Evolutionary conservation across 495 filamentous ascomycete species (phyloP).

Genomic region (Aspergillus haitiensis): DNA sequence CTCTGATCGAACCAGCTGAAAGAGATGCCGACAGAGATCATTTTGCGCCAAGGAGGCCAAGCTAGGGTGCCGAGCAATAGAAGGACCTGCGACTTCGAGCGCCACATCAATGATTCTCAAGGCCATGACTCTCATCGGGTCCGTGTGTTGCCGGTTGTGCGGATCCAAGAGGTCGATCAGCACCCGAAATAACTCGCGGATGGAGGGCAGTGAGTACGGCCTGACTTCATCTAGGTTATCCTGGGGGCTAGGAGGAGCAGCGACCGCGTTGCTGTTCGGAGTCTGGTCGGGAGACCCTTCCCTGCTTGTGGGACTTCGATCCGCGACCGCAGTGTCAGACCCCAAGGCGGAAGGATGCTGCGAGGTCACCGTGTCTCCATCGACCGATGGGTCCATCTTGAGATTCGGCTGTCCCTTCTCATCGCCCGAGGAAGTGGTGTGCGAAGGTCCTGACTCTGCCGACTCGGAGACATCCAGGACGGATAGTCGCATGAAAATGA

Average conservation of each 20-base stretch:
- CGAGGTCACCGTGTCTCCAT: constrained; percentile 61
- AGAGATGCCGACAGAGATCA: constrained; percentile 89
- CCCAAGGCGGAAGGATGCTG: constrained; percentile 49
- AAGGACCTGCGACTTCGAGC: constrained; percentile 92
- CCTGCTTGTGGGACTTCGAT: constrained; percentile 37
- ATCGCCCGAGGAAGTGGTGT: constrained; percentile 46
- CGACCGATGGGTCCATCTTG: constrained; percentile 87
- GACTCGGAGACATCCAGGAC: constrained; percentile 72
- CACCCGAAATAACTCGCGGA: constrained; percentile 89
- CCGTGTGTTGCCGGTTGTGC: constrained; percentile 85
- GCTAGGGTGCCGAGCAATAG: constrained; percentile 90
- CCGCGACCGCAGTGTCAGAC: constrained; percentile 39
- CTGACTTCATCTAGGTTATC: constrained; percentile 58
- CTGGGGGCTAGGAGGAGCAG: constrained; percentile 44
- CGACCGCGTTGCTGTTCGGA: constrained; percentile 45
- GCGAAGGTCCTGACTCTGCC: constrained; percentile 60
- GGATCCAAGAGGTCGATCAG: constrained; percentile 94
- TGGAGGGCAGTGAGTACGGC: constrained; percentile 91
- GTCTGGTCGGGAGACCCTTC: constrained; percentile 39
- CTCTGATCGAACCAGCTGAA: constrained; percentile 94
- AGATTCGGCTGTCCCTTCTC: constrained; percentile 51
- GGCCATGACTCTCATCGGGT: constrained; percentile 96
- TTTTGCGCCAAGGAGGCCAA: constrained; percentile 88
- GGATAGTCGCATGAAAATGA: constrained; percentile 91
- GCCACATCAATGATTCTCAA: constrained; percentile 96